Base-by-base conservation (phyloP, 306 rosid species). In the Sesbania bispinosa region DNA sequence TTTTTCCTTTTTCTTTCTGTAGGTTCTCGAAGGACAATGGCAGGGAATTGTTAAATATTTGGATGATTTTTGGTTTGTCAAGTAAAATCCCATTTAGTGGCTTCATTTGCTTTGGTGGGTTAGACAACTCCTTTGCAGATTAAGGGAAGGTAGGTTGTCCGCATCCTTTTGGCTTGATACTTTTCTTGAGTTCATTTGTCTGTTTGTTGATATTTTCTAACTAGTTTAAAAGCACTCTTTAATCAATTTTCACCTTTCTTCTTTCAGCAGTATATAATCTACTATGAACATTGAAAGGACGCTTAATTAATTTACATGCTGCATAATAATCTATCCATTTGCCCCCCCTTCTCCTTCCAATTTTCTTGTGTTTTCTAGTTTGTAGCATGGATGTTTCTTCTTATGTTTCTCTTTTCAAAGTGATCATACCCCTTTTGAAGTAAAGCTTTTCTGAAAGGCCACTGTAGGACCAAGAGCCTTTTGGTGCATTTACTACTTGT, bases 141-240 rank as follows among this genome's bases (percentile, higher is more conserved):
- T 21, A 42, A 50, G 66, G 38, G 27, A 74, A 88, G 86, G 85
- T 88, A 55, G 52, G 83, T 67, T 59, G n/a, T 52, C 26, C 75
- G 63, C 70, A 13, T 30, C 68, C 43, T 58, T 5, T 30, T 16
- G 70, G 32, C 60, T 62, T 45, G 27, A 2, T 51, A 20, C 41
- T 45, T 69, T 11, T 67, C 18, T 30, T 23, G 8, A 67, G 26
- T 23, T 76, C 62, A 20, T 42, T 15, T 14, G 54, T 42, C 50
- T 16, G 39, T 71, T 24, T 7, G 71, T 50, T 47, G 10, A 67
- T 13, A 33, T 3, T 54, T 26, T 11, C 23, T 69, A 51, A 53
- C 33, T 52, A 7, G 13, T 14, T n/a, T 61, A 6, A 27, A 51
- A 8, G 13, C 67, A 52, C 6, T 30, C 52, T 33, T 24, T 4